Base-by-base conservation (phyloP, 331 rosid species). In the Cydonia oblonga region DNA sequence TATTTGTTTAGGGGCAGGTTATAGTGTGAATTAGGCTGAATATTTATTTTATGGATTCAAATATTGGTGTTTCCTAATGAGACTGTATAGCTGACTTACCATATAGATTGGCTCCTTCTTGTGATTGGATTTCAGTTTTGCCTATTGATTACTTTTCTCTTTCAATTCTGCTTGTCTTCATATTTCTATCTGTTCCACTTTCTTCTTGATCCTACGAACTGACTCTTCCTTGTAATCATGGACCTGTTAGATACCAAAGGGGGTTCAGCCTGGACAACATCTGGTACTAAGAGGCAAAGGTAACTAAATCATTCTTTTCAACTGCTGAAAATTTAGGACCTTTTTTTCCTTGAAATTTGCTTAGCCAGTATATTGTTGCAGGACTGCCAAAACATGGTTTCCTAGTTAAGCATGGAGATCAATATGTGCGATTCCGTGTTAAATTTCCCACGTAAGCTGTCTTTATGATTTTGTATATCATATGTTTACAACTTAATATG, bases 341-440 rank as follows among this genome's bases (percentile, higher is more conserved):
- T 29, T 19, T 18, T 49, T 7, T n/a, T 60, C 2, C 13, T 61
- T 69, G 32, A 64, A 64, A 23, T 66, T 52, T 78, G 11, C 38
- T 65, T 70, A 77, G 80, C 49, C 15, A 63, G 13, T 35, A 61
- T 61, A 46, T 75, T 81, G 73, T 35, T 89, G 83, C 89, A 93
- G 98, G 98, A 82, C 84, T 93, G 30, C 95, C 97, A 19, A 91
- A 89, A 86, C 90, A 89, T 77, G 97, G 97, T 38, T 82, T 51
- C 77, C 77, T 90, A 75, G 81, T 91, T 72, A 81, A 74, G 71
- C 88, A 85, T 83, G 98, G 98, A 71, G 91, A 93, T 84, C 98
- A 93, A 71, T 91, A 88, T 58, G 91, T 93, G 75, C 88, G 81
- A 35, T 91, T 93, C 84, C 90, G 84, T 60, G 44, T 93, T 71